Conservation (phyloP, 2,329 filamentous ascomycete genomes). For the Lachnellula arida region DNA sequence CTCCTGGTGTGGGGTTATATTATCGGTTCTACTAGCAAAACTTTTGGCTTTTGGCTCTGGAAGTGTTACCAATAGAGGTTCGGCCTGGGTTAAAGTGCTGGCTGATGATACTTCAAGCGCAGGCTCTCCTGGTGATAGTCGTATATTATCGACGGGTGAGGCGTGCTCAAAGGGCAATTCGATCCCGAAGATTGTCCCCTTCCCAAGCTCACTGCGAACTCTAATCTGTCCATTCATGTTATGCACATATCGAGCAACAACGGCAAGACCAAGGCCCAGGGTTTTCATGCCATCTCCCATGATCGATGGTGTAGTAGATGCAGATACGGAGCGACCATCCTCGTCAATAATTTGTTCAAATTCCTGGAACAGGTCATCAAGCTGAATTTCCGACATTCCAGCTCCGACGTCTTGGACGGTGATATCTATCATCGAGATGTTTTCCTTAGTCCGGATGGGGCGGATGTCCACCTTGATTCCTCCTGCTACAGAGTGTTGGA, state of each 20-base stretch:
- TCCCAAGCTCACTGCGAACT: constrained; percentile 21
- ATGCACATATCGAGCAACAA: constrained; percentile 23
- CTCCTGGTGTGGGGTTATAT: background rate
- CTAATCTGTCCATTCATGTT: constrained; percentile 23
- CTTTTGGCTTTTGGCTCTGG: background rate
- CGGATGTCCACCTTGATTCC: constrained; percentile 24
- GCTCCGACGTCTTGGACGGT: constrained; percentile 21
- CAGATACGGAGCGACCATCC: constrained; percentile 11
- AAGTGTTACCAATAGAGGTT: background rate
- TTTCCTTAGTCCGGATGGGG: constrained; percentile 7
- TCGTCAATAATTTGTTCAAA: constrained; percentile 22
- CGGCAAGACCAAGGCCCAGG: constrained; percentile 17
- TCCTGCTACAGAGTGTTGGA: constrained; percentile 16
- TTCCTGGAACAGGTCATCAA: constrained; percentile 25
- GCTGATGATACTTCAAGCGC: background rate
- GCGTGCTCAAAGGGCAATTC: constrained; percentile 23
- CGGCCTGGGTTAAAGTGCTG: background rate
- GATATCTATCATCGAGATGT: constrained; percentile 15
- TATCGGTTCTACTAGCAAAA: background rate
- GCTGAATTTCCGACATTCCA: constrained; percentile 22
- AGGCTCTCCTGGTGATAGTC: background rate
- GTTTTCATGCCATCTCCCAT: background rate
- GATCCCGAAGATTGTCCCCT: constrained; percentile 23
- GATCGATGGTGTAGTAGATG: constrained; percentile 1
- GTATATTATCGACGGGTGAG: background rate